A percentile compares a stretch with the other conserved stretches of the same genome.
Evolutionary conservation across 2,329 filamentous ascomycete genomes (phyloP).

Genomic region (Fusarium veterinarium): DNA sequence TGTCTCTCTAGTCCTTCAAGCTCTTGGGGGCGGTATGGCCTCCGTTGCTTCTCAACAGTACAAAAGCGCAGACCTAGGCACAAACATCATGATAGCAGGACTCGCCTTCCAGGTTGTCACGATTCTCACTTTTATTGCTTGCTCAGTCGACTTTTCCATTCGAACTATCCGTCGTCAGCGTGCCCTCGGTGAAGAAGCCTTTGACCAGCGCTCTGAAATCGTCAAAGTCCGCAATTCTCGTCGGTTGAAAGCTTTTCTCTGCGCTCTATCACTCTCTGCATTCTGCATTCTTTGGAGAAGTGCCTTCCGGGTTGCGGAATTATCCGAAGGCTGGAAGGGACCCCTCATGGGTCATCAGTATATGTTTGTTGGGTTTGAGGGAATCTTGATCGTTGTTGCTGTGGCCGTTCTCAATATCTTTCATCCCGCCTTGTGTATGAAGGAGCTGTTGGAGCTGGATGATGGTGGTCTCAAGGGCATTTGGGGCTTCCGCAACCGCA

Average conservation of each 20-base stretch:
- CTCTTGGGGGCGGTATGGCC: conserved; percentile 67
- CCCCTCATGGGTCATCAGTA: conserved; percentile 65
- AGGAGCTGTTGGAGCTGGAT: conserved; percentile 43
- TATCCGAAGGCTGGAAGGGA: conserved; percentile 72
- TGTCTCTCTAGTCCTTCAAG: conserved; percentile 70
- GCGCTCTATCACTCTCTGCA: conserved; percentile 67
- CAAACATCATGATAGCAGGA: conserved; percentile 74
- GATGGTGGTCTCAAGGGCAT: conserved; percentile 43
- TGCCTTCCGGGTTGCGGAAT: conserved; percentile 74
- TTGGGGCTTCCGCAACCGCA: conserved; percentile 42
- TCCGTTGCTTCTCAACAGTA: conserved; percentile 55
- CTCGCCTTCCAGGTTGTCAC: conserved; percentile 70
- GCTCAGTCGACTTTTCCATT: conserved; percentile 62
- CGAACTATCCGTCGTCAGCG: conserved; percentile 53
- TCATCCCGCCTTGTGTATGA: conserved; percentile 45
- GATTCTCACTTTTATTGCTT: conserved; percentile 63
- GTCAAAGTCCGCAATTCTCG: conserved; percentile 53
- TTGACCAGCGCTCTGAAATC: conserved; percentile 54
- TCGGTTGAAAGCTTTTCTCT: conserved; percentile 65
- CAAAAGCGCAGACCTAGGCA: conserved; percentile 54
- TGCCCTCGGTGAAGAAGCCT: conserved; percentile 48
- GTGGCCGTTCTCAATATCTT: conserved; percentile 58
- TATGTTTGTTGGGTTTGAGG: conserved; percentile 69
- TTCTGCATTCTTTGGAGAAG: conserved; percentile 72
- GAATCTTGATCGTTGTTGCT: conserved; percentile 62